phyloP scores from a whole-genome alignment of 441 rosid species.

The Sinapis alba region DNA sequence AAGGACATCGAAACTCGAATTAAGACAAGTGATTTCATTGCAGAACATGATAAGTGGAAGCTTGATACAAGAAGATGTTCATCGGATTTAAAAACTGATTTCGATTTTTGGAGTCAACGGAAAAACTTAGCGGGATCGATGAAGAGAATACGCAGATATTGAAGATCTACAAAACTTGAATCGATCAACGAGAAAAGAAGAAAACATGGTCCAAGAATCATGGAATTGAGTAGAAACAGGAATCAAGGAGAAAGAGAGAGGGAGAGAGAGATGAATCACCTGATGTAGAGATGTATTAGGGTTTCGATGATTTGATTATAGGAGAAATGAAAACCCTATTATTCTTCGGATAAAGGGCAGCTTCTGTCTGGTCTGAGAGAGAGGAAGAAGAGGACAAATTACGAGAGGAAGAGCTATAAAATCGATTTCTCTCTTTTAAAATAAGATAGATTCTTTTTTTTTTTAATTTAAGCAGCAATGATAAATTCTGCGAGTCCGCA shows the following conservation, averaged over 20 bases:
- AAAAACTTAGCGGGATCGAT: not conserved
- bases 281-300: slow-evolving; percentile 42
- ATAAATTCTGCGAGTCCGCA: not conserved
- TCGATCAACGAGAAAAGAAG: not conserved
- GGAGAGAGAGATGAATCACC: slow-evolving; percentile 31
- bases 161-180: not conserved
- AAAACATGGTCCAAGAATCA: not conserved
- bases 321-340: slow-evolving; percentile 38
- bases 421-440: slow-evolving; percentile 25
- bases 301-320: slow-evolving; percentile 29
- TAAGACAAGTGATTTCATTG: slow-evolving; percentile 6
- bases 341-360: slow-evolving; percentile 33
- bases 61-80: not conserved
- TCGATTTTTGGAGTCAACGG: not conserved
- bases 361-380: slow-evolving; percentile 18
- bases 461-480: not conserved
- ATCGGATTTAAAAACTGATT: not conserved
- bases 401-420: slow-evolving; percentile 28
- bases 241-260: not conserved
- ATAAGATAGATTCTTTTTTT: not conserved
- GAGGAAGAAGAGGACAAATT: not conserved
- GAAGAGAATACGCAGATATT: not conserved
- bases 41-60: not conserved
- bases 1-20: not conserved
- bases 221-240: not conserved